Percentiles rank a stretch among this genome's conserved stretches.
Evolutionary conservation across 2,329 filamentous ascomycete genomes (phyloP).

Genomic region (Fusarium oligoseptatum): DNA sequence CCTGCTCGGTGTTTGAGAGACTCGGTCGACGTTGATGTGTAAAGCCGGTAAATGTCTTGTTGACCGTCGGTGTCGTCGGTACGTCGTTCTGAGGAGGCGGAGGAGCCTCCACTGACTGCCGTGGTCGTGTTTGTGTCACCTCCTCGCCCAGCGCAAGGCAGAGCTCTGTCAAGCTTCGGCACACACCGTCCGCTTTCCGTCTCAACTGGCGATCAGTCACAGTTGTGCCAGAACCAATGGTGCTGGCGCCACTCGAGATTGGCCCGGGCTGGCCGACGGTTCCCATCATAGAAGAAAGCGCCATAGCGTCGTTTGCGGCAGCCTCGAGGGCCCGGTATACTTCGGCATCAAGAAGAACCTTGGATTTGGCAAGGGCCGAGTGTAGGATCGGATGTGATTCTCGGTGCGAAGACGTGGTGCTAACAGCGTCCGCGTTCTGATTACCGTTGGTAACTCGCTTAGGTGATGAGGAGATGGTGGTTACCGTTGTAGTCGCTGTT

Average conservation of each 20-base stretch:
- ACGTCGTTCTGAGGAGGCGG: slow-evolving; percentile 35
- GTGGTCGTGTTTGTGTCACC: slow-evolving; percentile 53
- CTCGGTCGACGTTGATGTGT: slow-evolving; percentile 58
- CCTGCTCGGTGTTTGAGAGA: slow-evolving; percentile 55
- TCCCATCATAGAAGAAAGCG: slow-evolving; percentile 83
- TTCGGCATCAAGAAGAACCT: slow-evolving; percentile 74
- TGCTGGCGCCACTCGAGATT: slow-evolving; percentile 75
- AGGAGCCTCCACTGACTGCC: slow-evolving; percentile 31
- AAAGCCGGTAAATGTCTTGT: slow-evolving; percentile 55
- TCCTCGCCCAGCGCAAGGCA: slow-evolving; percentile 85
- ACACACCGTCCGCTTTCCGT: slow-evolving; percentile 92
- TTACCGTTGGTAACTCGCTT: slow-evolving; percentile 66
- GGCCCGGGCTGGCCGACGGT: slow-evolving; percentile 76
- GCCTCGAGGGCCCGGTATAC: slow-evolving; percentile 85
- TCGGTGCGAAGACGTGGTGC: slow-evolving; percentile 58
- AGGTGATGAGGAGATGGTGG: slow-evolving; percentile 90
- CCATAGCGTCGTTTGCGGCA: slow-evolving; percentile 84
- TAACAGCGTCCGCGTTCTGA: slow-evolving; percentile 53
- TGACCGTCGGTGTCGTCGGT: slow-evolving; percentile 60
- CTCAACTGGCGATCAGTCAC: slow-evolving; percentile 86
- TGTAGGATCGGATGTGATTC: slow-evolving; percentile 84
- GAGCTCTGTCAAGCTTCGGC: slow-evolving; percentile 91
- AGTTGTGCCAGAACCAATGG: slow-evolving; percentile 66
- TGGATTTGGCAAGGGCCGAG: slow-evolving; percentile 84
- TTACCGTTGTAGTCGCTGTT: slow-evolving; percentile 91